Evolutionary conservation across 2,329 filamentous ascomycete genomes (phyloP).

Genomic region (Coniochaeta pulveracea): DNA sequence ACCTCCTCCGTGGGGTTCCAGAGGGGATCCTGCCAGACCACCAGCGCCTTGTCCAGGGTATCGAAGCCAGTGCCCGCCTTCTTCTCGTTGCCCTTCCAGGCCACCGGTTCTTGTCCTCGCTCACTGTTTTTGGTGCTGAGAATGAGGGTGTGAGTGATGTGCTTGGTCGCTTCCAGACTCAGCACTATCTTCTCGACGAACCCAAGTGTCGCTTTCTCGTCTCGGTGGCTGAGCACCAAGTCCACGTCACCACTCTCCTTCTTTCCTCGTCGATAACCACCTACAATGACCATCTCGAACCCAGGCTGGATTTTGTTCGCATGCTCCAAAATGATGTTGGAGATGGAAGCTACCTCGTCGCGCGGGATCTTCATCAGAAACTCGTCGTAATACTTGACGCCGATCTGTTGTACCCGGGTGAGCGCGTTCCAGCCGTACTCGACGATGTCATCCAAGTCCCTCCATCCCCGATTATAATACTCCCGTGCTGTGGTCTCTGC

Average conservation of each 20-base stretch:
- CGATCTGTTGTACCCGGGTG: conserved; percentile 79
- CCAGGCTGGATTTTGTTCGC: conserved; percentile 50
- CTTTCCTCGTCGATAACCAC: conserved; percentile 75
- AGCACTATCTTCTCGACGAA: conserved; percentile 63
- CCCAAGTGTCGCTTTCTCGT: conserved; percentile 54
- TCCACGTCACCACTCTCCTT: conserved; percentile 69
- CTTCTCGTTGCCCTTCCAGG: conserved; percentile 35
- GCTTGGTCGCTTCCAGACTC: conserved; percentile 54
- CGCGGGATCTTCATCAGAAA: conserved; percentile 63
- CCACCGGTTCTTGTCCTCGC: conserved; percentile 52
- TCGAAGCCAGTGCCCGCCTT: conserved; percentile 59
- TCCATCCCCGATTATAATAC: conserved; percentile 73
- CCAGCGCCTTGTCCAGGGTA: conserved; percentile 79
- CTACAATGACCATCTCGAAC: conserved; percentile 53
- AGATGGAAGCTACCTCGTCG: conserved; percentile 61
- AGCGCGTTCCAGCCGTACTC: conserved; percentile 69
- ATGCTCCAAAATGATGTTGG: conserved; percentile 48
- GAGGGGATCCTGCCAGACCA: conserved; percentile 75
- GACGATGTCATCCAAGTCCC: conserved; percentile 74
- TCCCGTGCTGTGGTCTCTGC: conserved; percentile 69
- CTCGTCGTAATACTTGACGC: conserved; percentile 87
- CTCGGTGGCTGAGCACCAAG: conserved; percentile 68
- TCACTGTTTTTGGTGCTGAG: conserved; percentile 60
- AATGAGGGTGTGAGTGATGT: conserved; percentile 73
- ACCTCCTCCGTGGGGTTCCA: conserved; percentile 25